Evolutionary conservation across 371 early-diverging fungal species (phyloP), one percentile per base, ranked within the genome.

Genomic region (Rhizopus arrhizus): DNA sequence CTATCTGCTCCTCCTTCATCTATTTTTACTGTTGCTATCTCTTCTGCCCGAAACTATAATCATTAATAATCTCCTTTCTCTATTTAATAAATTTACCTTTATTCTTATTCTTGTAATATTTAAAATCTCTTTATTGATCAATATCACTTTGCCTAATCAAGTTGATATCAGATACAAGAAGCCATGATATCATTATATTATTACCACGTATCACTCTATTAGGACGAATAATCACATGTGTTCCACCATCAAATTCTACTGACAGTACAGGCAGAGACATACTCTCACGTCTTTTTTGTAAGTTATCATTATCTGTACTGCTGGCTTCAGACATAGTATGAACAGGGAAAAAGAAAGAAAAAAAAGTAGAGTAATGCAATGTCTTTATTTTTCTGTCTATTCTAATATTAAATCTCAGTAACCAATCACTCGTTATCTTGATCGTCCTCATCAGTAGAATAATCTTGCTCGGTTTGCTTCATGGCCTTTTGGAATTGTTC

Each of bases 401-500:
- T 22, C 22, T 22, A 22, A 22, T 22, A 22, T 22, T 22, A 22
- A 22, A 22, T n/a, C 22, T 22, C 12, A 40, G 40, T 2, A 40
- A 40, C 8, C 40, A 8, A n/a, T 43, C 16, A 43, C 16, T 43
- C 43, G 29, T 29, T 28, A 32, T 15, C 31, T 22, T 22, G 22
- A 15, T 56, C 56, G 36, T 40, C 40, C 40, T 40, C 40, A 43
- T 43, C 43, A n/a, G 34, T 33, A 38, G 59, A 54, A 16, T 45
- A 52, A 22, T 49, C 65, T n/a, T 50, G 40, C 33, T 65, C 65
- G 9, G 65, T 47, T 41, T 55, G 49, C 51, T 58, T 55, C 81
- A 78, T 80, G 22, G 74, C 83, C 32, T 75, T 75, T 61, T 84
- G 80, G 56, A 85, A 85, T 33, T 80, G 75, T 59, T 84, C 83